These are phyloP conservation scores for Crithidia acanthocephali DNA, from an alignment of 208 protist species.

Conservation along the genomic window DNA sequence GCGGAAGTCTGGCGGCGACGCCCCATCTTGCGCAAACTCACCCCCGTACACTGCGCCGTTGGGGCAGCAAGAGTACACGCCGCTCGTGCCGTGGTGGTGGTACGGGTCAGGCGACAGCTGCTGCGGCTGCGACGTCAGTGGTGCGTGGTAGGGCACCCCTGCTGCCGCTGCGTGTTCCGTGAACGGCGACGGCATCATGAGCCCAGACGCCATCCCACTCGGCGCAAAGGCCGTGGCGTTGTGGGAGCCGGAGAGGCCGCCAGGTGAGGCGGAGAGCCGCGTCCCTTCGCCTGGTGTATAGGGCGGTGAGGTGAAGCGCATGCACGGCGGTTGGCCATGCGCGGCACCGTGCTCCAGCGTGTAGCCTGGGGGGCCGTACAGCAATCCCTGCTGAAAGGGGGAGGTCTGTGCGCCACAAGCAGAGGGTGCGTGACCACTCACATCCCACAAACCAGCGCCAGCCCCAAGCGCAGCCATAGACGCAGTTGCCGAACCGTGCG, in stretches of 20 bases:
- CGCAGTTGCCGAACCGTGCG: not conserved
- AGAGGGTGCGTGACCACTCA: not conserved
- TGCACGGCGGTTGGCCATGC: not conserved
- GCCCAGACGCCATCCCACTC: conserved; percentile 4
- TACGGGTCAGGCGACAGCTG: not conserved
- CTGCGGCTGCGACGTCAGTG: not conserved
- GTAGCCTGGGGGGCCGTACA: conserved; percentile 8
- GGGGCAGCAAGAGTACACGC: not conserved
- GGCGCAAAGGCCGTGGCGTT: conserved; percentile 2
- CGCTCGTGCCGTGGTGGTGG: not conserved
- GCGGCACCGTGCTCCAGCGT: not conserved
- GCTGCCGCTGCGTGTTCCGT: not conserved
- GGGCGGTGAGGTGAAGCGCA: conserved; percentile 1
- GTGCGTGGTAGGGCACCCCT: not conserved
- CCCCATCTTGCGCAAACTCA: not conserved
- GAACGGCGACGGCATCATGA: not conserved
- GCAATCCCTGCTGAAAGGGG: not conserved
- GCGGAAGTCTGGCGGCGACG: not conserved
- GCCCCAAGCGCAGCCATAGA: not conserved
- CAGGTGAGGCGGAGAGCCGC: conserved; percentile 27
- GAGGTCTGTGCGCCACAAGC: not conserved
- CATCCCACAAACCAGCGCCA: not conserved
- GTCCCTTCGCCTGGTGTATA: conserved; percentile 13
- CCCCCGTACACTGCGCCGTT: no score
- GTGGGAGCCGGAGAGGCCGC: conserved; percentile 23